A percentile compares a stretch with the other conserved stretches of the same genome.
Evolutionary conservation across 129 eudicot genomes (phyloP).

Genomic region (Rutidosis leptorrhynchoides): DNA sequence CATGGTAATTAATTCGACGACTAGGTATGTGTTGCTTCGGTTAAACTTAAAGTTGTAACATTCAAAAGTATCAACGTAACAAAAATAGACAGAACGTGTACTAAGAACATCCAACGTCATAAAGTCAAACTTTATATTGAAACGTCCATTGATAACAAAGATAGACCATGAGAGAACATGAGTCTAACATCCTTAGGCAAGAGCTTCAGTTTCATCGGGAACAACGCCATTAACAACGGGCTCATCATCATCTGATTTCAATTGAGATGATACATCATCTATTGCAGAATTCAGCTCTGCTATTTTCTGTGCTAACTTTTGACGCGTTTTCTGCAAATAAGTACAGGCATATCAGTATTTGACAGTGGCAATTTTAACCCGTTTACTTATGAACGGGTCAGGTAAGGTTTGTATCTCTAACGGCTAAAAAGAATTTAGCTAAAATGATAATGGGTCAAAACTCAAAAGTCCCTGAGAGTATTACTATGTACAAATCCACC

Average conservation of each 20-base stretch:
- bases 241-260: slow-evolving; percentile 36
- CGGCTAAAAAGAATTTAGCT: not conserved
- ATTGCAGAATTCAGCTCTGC: slow-evolving; percentile 83
- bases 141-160: slow-evolving; percentile 8
- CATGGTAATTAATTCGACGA: too few relatives aligned
- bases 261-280: slow-evolving; percentile 63
- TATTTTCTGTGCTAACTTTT: slow-evolving; percentile 71
- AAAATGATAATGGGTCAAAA: not conserved
- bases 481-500: too few relatives aligned
- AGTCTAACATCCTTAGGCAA: slow-evolving; percentile 21
- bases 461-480: too few relatives aligned
- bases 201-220: slow-evolving; percentile 41
- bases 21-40: too few relatives aligned
- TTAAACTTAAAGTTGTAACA: not conserved
- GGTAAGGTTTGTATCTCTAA: not conserved
- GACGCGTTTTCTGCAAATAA: slow-evolving; percentile 64
- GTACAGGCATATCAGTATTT: not conserved
- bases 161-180: not conserved
- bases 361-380: not conserved
- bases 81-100: not conserved
- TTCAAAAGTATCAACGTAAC: slow-evolving; percentile 7
- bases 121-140: not conserved
- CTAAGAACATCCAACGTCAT: slow-evolving; percentile 1
- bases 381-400: not conserved
- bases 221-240: slow-evolving; percentile 25